Base-by-base conservation (phyloP, 106 monocot genomes). In the Gastrodia elata region DNA sequence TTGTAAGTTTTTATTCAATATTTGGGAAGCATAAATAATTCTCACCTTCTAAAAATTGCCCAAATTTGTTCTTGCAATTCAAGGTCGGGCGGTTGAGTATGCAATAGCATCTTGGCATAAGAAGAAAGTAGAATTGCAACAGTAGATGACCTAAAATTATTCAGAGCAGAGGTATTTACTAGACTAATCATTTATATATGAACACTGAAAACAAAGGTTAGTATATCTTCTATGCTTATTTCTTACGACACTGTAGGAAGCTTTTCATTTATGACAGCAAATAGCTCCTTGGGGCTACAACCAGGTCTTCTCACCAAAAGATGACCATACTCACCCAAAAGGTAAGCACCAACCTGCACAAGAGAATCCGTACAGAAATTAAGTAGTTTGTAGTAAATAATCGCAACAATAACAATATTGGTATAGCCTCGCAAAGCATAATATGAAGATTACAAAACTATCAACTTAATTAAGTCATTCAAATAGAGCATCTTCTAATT, bases 61-160 rank as follows among this genome's bases (percentile, higher is more conserved):
- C 86, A 93, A 71, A 98, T 81, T 76, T 98, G 97, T 68, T 93
- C 88, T 76, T 91, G 93, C 33, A 98, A 70, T 76, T 87, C 97
- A 16, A 84, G 86, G 78, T 98, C 97, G 2, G 97, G 71, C 38
- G 97, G 93, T 65, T 93, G 91, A 59, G 83, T 87, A 71, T 98
- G 97, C 97, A 98, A 91, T 80, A 98, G 80, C 73, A 98, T 98
- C 78, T 98, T 98, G 48, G 97, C 97, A 88, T 87, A 98, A 44
- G 93, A 91, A 65, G 97, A 93, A 40, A 98, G 97, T 76, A 98
- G 93, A 83, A 98, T 98, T 32, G 97, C 91, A 77, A 93, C 72
- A 72, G 93, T 93, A 70, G 78, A 74, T 76, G 85, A 87, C 77
- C 97, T 98, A 76, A 73, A 68, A 67, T 2, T 73, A 65, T 73